Conservation (phyloP, 2,329 filamentous ascomycete species). For the Scedosporium minutisporum region DNA sequence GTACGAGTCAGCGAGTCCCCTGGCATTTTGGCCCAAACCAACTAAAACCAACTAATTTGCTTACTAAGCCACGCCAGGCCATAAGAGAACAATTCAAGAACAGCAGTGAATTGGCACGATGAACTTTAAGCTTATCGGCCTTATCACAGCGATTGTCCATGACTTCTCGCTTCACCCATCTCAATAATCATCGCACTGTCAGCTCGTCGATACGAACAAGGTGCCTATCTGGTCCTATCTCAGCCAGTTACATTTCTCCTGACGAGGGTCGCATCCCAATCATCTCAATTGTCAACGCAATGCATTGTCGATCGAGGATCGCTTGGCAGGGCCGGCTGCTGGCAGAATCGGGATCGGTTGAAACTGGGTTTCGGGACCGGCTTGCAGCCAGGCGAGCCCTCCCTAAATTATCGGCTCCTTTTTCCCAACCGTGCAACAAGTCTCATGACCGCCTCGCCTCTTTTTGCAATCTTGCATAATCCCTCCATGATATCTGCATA, state of each 20-base stretch:
- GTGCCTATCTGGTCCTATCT: not conserved
- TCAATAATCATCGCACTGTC: not conserved
- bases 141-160: not conserved
- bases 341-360: not conserved
- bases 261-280: not conserved
- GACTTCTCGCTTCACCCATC: not conserved
- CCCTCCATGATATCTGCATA: not conserved
- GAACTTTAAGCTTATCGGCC: not conserved
- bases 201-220: not conserved
- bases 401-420: not conserved
- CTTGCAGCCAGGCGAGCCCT: not conserved
- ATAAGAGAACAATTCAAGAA: not conserved
- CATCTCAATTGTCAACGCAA: not conserved
- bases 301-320: slow-evolving; percentile 5
- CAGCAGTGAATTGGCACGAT: not conserved
- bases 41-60: not conserved
- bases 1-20: no score
- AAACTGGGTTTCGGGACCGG: not conserved
- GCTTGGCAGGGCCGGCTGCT: slow-evolving; percentile 3
- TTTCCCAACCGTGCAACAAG: not conserved
- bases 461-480: not conserved
- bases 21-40: not conserved
- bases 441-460: not conserved
- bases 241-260: not conserved
- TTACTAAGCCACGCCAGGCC: not conserved